phyloP scores from a whole-genome alignment of 352 stramenopile species.

The Phytopythium sindhum region DNA sequence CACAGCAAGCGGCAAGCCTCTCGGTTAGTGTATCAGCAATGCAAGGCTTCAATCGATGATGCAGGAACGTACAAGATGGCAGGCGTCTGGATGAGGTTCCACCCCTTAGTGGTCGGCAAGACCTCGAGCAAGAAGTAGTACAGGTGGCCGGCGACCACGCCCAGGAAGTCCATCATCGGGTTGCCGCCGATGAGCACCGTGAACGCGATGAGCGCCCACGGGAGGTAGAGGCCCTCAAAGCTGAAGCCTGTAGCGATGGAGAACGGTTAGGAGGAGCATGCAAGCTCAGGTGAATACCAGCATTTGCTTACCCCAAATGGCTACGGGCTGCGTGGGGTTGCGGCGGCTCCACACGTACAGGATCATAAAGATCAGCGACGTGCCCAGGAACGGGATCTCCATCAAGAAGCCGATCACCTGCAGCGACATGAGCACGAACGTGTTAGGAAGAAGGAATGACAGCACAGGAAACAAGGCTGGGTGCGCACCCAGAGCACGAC shows the following conservation, averaged over 20 bases:
- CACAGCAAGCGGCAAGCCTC: background rate
- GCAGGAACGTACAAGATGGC: conserved; percentile 64
- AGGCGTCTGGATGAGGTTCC: conserved; percentile 80
- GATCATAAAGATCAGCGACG: conserved; percentile 89
- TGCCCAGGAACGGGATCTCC: conserved; percentile 76
- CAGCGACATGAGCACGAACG: background rate
- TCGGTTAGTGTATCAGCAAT: too few relatives aligned
- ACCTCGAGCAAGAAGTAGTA: conserved; percentile 91
- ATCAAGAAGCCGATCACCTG: conserved; percentile 85
- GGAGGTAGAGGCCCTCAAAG: conserved; percentile 85
- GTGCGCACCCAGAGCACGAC: conserved; percentile 64
- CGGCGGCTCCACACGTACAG: conserved; percentile 90
- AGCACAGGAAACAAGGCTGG: background rate
- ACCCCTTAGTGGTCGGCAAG: conserved; percentile 80
- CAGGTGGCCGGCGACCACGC: conserved; percentile 80
- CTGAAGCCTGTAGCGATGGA: conserved; percentile 51
- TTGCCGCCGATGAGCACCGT: conserved; percentile 84
- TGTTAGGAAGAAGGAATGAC: background rate
- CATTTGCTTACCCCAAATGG: conserved; percentile 69
- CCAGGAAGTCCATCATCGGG: conserved; percentile 86
- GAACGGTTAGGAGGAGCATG: background rate
- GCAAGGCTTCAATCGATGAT: background rate
- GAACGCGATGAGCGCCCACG: conserved; percentile 88
- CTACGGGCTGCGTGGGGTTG: conserved; percentile 75
- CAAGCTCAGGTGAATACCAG: background rate